Base-by-base conservation (phyloP, 345 rosid genomes). In the Rubroshorea leprosula region DNA sequence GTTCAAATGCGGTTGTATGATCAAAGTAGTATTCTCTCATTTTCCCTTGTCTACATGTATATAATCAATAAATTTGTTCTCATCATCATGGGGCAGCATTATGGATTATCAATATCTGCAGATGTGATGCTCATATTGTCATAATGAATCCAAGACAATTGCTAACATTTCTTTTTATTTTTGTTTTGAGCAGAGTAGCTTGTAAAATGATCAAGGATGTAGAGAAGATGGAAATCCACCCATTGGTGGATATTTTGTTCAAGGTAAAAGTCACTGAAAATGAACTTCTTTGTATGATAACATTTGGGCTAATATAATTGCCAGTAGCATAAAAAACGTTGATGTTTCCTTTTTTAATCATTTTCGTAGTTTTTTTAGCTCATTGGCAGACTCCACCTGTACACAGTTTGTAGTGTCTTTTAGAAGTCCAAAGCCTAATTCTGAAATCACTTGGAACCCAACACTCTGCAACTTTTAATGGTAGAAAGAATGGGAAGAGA, bases 201-300 rank as follows among this genome's bases (percentile, higher is more conserved):
- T 69, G 55, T 41, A 67, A 67, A 70, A 56, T 68, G 74, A 59
- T 69, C 56, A 57, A 45, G 50, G 66, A 62, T 61, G 62, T 54
- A 67, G 54, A 22, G 63, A 69, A 51, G 69, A 69, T 70, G 76
- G n/a, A n/a, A 73, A 62, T 71, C 72, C 69, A 61, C 72, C 72
- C 16, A 27, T 29, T 52, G 57, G 18, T 44, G 54, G 53, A 58
- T 44, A 47, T 60, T 67, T 60, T 49, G 60, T 67, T 62, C 67
- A 55, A 68, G 76, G 62, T 70, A 65, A 70, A 46, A 64, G 49
- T 29, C 38, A 47, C 57, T 22, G 41, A 26, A 67, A 68, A 60
- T 49, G 69, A 64, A 77, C 58, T 51, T 4, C 61, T 64, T 62
- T 77, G 81, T 77, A 70, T 71, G 52, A 71, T 73, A 60, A 63